Evolutionary conservation across 345 rosid genomes (phyloP).

Genomic region (Populus tremula): DNA sequence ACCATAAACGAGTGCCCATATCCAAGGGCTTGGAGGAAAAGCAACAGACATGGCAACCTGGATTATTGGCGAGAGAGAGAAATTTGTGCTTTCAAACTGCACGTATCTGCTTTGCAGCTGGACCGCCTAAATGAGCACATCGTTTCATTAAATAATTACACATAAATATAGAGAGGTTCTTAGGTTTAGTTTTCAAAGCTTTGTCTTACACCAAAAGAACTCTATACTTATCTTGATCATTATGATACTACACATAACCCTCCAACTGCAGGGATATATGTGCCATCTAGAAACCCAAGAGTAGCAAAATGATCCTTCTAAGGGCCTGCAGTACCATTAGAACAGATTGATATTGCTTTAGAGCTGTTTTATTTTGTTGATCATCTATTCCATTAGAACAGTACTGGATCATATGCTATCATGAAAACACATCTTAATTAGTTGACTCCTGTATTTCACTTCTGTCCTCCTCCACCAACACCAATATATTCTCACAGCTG

Average conservation of each 20-base stretch:
- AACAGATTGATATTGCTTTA: slow-evolving; percentile 8
- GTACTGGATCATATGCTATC: too few relatives aligned
- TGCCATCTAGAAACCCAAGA: neutral
- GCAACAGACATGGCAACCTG: slow-evolving; percentile 33
- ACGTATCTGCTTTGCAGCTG: neutral
- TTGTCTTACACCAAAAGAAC: neutral
- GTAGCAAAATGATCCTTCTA: slow-evolving; percentile 20
- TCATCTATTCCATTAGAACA: too few relatives aligned
- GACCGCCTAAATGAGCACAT: slow-evolving; percentile 6
- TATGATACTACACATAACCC: slow-evolving; percentile 16
- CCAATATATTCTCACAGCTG: neutral
- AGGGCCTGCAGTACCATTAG: slow-evolving; percentile 11
- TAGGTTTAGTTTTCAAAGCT: neutral
- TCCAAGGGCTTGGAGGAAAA: slow-evolving; percentile 23
- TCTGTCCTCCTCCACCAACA: slow-evolving; percentile 1
- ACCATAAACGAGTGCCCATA: neutral
- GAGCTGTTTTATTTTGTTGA: neutral
- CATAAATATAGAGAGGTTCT: neutral
- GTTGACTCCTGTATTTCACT: slow-evolving; percentile 18
- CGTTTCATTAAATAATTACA: neutral
- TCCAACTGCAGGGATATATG: neutral
- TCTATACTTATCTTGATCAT: slow-evolving; percentile 6
- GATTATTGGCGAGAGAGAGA: slow-evolving; percentile 2
- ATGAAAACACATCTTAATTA: slow-evolving; percentile 13
- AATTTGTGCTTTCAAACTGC: neutral